Evolutionary conservation across 768 basidiomycete genomes (phyloP).

Genomic region (Leccinellum rugosiceps): DNA sequence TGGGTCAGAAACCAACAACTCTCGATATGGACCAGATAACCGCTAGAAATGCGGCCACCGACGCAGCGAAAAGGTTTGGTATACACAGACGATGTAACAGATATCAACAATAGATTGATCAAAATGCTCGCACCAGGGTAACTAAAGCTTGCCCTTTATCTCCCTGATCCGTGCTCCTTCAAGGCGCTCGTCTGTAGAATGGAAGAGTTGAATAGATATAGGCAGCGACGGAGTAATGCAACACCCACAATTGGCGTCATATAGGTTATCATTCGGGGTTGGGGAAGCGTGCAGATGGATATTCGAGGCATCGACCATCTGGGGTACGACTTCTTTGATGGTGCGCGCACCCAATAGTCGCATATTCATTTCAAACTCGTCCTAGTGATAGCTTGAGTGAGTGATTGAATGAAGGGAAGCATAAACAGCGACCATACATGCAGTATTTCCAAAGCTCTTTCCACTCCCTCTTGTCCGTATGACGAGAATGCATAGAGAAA

Average conservation of each 20-base stretch:
- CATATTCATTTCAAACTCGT: slow-evolving; percentile 99
- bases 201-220: slow-evolving; percentile 1
- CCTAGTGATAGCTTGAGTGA: slow-evolving; percentile 49
- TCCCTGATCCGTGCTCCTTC: slow-evolving; percentile 41
- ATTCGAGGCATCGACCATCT: slow-evolving; percentile 86
- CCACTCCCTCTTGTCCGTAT: slow-evolving; percentile 86
- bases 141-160: slow-evolving; percentile 38
- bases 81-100: neutral
- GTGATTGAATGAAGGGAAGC: neutral
- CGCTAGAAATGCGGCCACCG: neutral
- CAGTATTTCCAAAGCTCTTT: slow-evolving; percentile 76
- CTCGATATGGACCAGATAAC: neutral
- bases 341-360: slow-evolving; percentile 83
- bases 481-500: slow-evolving; percentile 87
- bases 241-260: slow-evolving; percentile 74
- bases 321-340: slow-evolving; percentile 73
- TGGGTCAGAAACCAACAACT: neutral
- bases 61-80: neutral
- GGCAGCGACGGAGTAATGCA: neutral
- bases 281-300: slow-evolving; percentile 61
- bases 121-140: neutral
- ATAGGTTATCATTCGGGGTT: slow-evolving; percentile 73
- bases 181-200: slow-evolving; percentile 40
- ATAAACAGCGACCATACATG: slow-evolving; percentile 41
- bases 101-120: neutral